A percentile compares a stretch with the other conserved stretches of the same genome.
Evolutionary conservation across 108 stramenopile genomes (phyloP).

Genomic region (Fistulifera pelliculosa): DNA sequence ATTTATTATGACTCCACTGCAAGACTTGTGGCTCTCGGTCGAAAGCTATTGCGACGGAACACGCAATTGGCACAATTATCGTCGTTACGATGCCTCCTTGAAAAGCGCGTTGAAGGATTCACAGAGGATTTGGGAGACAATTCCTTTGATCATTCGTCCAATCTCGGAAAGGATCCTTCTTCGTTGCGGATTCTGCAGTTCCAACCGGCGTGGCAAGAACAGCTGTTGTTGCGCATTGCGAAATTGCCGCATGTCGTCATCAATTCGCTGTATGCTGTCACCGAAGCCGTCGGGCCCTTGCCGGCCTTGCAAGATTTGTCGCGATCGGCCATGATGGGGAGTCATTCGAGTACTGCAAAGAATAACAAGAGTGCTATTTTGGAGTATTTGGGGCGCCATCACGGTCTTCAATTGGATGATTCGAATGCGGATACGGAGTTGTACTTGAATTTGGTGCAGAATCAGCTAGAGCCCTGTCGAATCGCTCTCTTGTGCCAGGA

Average conservation of each 20-base stretch:
- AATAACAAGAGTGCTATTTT: slow-evolving; percentile 26
- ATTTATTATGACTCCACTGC: no score
- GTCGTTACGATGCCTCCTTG: background rate
- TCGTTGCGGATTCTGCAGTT: background rate
- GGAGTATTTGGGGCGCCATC: slow-evolving; percentile 34
- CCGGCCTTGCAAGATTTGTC: slow-evolving; percentile 7
- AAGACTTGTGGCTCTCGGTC: no score
- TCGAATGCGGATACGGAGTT: slow-evolving; percentile 6
- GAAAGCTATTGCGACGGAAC: no score
- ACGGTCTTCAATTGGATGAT: slow-evolving; percentile 19
- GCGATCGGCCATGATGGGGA: background rate
- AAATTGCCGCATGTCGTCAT: background rate
- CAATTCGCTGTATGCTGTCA: background rate
- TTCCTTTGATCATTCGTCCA: no score
- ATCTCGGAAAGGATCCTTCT: no score
- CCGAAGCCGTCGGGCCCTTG: slow-evolving; percentile 4
- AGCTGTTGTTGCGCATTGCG: background rate
- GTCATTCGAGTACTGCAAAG: background rate
- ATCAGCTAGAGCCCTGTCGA: slow-evolving; percentile 29
- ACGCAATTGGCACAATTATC: background rate
- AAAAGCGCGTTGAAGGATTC: background rate
- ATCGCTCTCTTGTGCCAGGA: slow-evolving; percentile 47
- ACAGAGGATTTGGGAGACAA: background rate
- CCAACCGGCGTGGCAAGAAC: slow-evolving; percentile 3
- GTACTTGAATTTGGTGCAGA: slow-evolving; percentile 33